Percentiles rank a stretch among this genome's conserved stretches.
Evolutionary conservation across 139 green algal species (phyloP).

Genomic region (Nannochloris sp.): DNA sequence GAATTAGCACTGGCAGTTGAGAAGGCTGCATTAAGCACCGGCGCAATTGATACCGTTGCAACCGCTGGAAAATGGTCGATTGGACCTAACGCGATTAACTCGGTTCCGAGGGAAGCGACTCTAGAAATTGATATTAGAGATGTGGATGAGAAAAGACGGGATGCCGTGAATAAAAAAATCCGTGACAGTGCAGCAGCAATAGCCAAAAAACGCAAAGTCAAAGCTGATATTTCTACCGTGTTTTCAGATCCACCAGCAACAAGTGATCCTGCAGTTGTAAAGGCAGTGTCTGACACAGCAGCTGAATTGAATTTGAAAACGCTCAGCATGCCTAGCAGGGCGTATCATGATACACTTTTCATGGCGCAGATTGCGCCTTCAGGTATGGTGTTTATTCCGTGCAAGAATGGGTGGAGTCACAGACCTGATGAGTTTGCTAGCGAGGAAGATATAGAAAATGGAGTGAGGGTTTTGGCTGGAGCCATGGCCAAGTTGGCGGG

Average conservation of each 20-base stretch:
- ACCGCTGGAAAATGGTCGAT: conserved; percentile 73
- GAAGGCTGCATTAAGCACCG: conserved; percentile 7
- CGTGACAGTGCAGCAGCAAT: conserved; percentile 43
- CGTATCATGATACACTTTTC: conserved; percentile 96
- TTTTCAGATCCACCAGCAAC: conserved; percentile 87
- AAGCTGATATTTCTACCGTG: conserved; percentile 37
- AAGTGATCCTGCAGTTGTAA: conserved; percentile 49
- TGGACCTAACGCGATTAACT: conserved; percentile 84
- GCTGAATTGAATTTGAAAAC: conserved; percentile 46
- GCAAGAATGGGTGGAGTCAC: conserved; percentile 73
- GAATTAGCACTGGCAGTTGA: conserved; percentile 84
- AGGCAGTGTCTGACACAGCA: conserved; percentile 43
- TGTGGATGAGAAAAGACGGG: conserved; percentile 62
- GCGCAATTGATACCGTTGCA: conserved; percentile 70
- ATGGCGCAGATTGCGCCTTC: conserved; percentile 84
- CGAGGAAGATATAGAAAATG: conserved; percentile 21
- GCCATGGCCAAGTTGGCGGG: conserved; percentile 34
- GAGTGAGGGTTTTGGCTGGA: conserved; percentile 34
- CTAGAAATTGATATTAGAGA: conserved; percentile 66
- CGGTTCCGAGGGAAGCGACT: conserved; percentile 60
- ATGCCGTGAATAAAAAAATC: conserved; percentile 59
- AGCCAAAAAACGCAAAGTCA: conserved; percentile 44
- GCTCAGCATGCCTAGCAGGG: conserved; percentile 78
- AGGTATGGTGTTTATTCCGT: conserved; percentile 98
- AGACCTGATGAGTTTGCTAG: conserved; percentile 84